Base-by-base conservation (phyloP, 1,284 basidiomycete species). In the Agaricales sp. region DNA sequence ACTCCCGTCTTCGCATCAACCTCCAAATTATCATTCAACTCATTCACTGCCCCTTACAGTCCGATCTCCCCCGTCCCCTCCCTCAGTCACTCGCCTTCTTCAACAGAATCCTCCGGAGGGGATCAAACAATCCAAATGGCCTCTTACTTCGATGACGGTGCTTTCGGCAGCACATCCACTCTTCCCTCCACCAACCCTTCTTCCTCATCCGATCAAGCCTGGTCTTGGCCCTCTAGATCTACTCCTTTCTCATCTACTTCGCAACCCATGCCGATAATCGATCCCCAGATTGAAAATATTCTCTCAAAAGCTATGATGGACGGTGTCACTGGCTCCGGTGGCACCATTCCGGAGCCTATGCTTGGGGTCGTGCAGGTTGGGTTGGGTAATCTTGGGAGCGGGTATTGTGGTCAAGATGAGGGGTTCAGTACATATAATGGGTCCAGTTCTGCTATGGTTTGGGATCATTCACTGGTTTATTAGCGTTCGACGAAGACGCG, bases 61-160 rank as follows among this genome's bases (percentile, higher is more conserved):
- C n/a, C n/a, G n/a, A 35, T 35, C 30, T 35, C 30, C 11, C 30
- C 30, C n/a, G 30, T 35, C n/a, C 78, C 77, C 0, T 63, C 67
- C 18, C 71, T 80, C 23, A 71, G 66, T 12, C 74, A 75, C 48
- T 80, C 78, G 1, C 78, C 78, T 0, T 71, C 74, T 0, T 70
- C 75, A 1, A 77, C 75, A 1, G 76, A 75, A 50, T 78, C 73
- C 0, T 75, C 74, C 2, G 57, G 66, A 43, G 74, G 73, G 24
- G 75, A 78, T 53, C 68, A 68, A 16, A 79, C 75, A 0, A 64
- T 78, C 18, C 77, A 78, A 53, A 73, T 78, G 71, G 60, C 68
- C 4, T 66, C 60, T 0, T 76, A 76, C 48, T 61, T 69, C 54
- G 77, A 78, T 50, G 61, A 67, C 21, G 57, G 55, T 18, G 65